Percentiles rank a stretch among this genome's conserved stretches.
Evolutionary conservation across 768 basidiomycete genomes (phyloP).

Genomic region (Steccherinum ochraceum): DNA sequence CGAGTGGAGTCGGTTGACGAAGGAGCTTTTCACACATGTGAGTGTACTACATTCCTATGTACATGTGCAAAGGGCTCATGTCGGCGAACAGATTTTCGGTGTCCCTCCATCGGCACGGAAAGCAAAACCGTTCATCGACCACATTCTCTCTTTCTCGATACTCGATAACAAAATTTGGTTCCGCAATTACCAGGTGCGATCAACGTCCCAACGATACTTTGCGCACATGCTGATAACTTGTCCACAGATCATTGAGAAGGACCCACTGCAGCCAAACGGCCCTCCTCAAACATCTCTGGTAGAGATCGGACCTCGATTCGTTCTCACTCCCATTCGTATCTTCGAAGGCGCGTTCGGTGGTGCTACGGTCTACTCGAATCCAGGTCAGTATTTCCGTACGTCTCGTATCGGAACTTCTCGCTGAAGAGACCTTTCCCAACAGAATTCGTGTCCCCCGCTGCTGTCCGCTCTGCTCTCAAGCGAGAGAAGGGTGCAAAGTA

Average conservation of each 20-base stretch:
- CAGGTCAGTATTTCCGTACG: conserved; percentile 46
- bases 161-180: conserved; percentile 98
- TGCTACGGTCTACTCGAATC: conserved; percentile 92
- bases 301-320: conserved; percentile 97
- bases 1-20: conserved; percentile 80
- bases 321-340: conserved; percentile 93
- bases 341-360: conserved; percentile 98
- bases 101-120: conserved; percentile 87
- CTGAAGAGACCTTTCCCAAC: conserved; percentile 5
- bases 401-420: conserved; percentile 1
- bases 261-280: conserved; percentile 81
- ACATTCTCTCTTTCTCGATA: conserved; percentile 93
- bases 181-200: conserved; percentile 89
- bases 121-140: conserved; percentile 97
- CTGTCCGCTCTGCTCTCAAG: conserved; percentile 62
- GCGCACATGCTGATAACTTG: too few relatives aligned
- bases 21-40: conserved; percentile 93
- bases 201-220: neutral
- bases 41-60: conserved; percentile 26
- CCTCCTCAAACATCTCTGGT: conserved; percentile 83
- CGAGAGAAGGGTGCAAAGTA: conserved; percentile 79
- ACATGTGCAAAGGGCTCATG: neutral
- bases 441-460: conserved; percentile 93
- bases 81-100: conserved; percentile 96
- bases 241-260: conserved; percentile 84